Conservation (phyloP, 2,329 filamentous ascomycete genomes). For the Penicillium sp. region DNA sequence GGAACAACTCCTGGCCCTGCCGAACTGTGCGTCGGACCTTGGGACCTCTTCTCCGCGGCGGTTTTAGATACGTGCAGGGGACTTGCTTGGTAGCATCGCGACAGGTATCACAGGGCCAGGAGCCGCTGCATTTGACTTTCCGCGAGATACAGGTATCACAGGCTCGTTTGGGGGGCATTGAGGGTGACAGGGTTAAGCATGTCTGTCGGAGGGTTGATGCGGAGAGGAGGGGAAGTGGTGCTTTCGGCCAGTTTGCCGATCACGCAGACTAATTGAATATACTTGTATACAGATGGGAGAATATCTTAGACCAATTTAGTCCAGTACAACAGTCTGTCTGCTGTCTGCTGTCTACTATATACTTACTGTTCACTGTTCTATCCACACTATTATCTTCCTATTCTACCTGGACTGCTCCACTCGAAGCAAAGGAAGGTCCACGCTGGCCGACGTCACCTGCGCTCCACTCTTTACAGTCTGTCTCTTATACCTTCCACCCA, state of each 20-base stretch:
- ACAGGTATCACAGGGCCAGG: constrained; percentile 35
- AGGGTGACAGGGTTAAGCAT: background rate
- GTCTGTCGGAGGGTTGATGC: background rate
- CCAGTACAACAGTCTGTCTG: too few species aligned
- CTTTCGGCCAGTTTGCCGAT: too few species aligned
- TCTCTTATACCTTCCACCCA: background rate
- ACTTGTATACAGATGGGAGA: too few species aligned
- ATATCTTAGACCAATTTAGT: too few species aligned
- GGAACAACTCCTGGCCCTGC: background rate
- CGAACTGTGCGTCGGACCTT: constrained; percentile 24
- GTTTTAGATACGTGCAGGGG: constrained; percentile 33
- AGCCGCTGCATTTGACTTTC: constrained; percentile 36
- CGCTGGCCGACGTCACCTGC: constrained; percentile 1
- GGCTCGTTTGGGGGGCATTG: constrained; percentile 31
- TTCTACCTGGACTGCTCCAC: too few species aligned
- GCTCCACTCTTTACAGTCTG: background rate
- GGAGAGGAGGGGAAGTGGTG: background rate
- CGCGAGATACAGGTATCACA: constrained; percentile 36
- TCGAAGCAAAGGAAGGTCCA: background rate
- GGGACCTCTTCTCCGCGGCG: constrained; percentile 32
- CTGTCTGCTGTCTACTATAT: too few species aligned
- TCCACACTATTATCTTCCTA: too few species aligned
- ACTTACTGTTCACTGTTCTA: too few species aligned
- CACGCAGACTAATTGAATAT: too few species aligned
- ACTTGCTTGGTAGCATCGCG: constrained; percentile 22